Conservation (phyloP, 495 filamentous ascomycete genomes). For the Lophiostoma macrostomum region DNA sequence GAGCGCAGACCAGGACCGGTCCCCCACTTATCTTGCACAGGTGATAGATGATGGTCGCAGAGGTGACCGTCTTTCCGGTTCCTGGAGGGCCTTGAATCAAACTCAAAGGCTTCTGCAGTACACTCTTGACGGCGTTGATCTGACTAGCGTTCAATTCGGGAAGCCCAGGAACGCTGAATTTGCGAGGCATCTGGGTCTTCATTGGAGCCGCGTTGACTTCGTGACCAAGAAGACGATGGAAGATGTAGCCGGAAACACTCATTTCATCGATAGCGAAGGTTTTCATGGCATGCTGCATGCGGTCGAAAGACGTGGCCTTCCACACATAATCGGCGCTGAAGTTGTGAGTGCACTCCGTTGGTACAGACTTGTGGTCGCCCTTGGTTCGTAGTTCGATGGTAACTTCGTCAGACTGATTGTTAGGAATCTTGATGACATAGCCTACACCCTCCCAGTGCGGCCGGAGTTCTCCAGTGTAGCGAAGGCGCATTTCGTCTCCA, state of each 20-base stretch:
- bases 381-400: constrained; percentile 90
- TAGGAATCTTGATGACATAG: constrained; percentile 99
- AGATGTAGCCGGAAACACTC: constrained; percentile 98
- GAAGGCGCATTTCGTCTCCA: constrained; percentile 96
- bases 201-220: constrained; percentile 93
- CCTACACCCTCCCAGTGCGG: constrained; percentile 96
- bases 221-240: constrained; percentile 93
- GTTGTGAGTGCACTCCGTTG: constrained; percentile 95
- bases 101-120: constrained; percentile 86
- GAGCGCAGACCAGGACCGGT: constrained; percentile 93
- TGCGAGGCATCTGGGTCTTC: constrained; percentile 95
- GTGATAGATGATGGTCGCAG: constrained; percentile 97
- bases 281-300: constrained; percentile 99
- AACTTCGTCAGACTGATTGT: constrained; percentile 98
- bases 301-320: constrained; percentile 98
- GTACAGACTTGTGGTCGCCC: constrained; percentile 88
- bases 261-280: constrained; percentile 97
- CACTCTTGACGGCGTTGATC: constrained; percentile 94
- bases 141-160: constrained; percentile 95
- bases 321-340: constrained; percentile 99
- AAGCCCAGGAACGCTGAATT: constrained; percentile 92
- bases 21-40: constrained; percentile 92
- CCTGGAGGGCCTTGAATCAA: constrained; percentile 96
- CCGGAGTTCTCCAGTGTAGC: constrained; percentile 93
- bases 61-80: constrained; percentile 99